These are phyloP conservation scores for Teunomyces stri DNA, from an alignment of 805 yeast species.

Conservation along the genomic window DNA sequence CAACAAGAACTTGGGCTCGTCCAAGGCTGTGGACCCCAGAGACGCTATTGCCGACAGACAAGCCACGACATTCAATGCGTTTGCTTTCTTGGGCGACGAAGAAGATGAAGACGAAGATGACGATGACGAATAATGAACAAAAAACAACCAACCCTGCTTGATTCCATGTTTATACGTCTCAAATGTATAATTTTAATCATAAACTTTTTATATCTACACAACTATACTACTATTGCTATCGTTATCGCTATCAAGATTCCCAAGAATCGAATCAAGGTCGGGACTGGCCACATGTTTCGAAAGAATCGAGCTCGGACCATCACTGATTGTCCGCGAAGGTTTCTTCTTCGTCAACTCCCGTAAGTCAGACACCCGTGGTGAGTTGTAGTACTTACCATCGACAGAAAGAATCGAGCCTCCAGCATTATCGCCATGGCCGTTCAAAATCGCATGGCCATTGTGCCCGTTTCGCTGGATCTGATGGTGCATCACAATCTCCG, in stretches of 20 bases:
- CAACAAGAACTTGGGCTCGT: slow-evolving; percentile 70
- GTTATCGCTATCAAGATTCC: slow-evolving; percentile 34
- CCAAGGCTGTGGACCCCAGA: slow-evolving; percentile 70
- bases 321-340: slow-evolving; percentile 4
- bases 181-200: background rate
- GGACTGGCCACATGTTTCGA: slow-evolving; percentile 29
- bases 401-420: slow-evolving; percentile 17
- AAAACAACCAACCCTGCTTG: background rate
- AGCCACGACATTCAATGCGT: slow-evolving; percentile 70
- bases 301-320: slow-evolving; percentile 26
- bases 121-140: slow-evolving; percentile 3
- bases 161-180: slow-evolving; percentile 1
- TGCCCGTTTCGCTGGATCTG: slow-evolving; percentile 9
- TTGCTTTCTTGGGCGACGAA: slow-evolving; percentile 70
- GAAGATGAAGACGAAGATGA: slow-evolving; percentile 31
- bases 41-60: slow-evolving; percentile 70
- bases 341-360: slow-evolving; percentile 17
- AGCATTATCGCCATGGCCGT: slow-evolving; percentile 3
- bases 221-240: slow-evolving; percentile 23
- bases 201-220: slow-evolving; percentile 12
- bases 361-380: slow-evolving; percentile 38
- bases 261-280: slow-evolving; percentile 34
- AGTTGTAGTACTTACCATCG: slow-evolving; percentile 10
- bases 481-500: slow-evolving; percentile 24
- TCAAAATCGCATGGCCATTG: slow-evolving; percentile 3